Evolutionary conservation across 2,329 filamentous ascomycete genomes (phyloP).

Genomic region (Nakataea oryzae): DNA sequence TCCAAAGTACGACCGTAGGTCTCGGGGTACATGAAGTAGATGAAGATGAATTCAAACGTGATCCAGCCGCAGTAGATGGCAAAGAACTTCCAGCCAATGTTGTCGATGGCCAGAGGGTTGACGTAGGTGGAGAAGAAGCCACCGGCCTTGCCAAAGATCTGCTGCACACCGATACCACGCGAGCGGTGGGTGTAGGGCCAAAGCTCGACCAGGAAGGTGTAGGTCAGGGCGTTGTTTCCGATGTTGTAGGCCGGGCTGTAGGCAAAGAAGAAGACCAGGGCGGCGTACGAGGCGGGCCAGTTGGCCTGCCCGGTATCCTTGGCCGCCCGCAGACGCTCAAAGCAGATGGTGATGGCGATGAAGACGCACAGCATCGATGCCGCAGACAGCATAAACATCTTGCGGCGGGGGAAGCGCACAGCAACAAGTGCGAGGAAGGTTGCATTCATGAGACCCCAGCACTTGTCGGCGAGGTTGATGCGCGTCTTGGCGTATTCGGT

Average conservation of each 20-base stretch:
- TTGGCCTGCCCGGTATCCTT: slow-evolving; percentile 7
- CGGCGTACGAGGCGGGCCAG: slow-evolving; percentile 15
- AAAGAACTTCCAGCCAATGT: slow-evolving; percentile 29
- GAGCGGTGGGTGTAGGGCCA: slow-evolving; percentile 16
- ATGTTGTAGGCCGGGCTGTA: slow-evolving; percentile 17
- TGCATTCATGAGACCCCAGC: slow-evolving; percentile 28
- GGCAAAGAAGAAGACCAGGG: slow-evolving; percentile 16
- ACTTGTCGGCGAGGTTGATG: slow-evolving; percentile 35
- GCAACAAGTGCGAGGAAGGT: slow-evolving; percentile 27
- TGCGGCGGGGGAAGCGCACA: slow-evolving; percentile 19
- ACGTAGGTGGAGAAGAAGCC: slow-evolving; percentile 24
- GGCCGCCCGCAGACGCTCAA: slow-evolving; percentile 8
- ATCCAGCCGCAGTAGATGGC: slow-evolving; percentile 33
- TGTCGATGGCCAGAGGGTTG: slow-evolving; percentile 29
- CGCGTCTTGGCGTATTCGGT: slow-evolving; percentile 26
- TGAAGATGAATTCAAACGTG: slow-evolving; percentile 32
- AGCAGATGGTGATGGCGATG: slow-evolving; percentile 13
- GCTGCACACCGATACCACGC: slow-evolving; percentile 30
- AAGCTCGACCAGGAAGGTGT: slow-evolving; percentile 16
- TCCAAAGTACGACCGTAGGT: slow-evolving; percentile 73
- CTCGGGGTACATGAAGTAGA: slow-evolving; percentile 79
- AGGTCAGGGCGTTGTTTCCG: slow-evolving; percentile 14
- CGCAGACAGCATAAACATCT: slow-evolving; percentile 13
- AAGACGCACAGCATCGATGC: slow-evolving; percentile 14
- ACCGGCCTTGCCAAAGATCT: slow-evolving; percentile 28